Conservation (phyloP, 1,139 yeast genomes). For the Candida glucosophila region DNA sequence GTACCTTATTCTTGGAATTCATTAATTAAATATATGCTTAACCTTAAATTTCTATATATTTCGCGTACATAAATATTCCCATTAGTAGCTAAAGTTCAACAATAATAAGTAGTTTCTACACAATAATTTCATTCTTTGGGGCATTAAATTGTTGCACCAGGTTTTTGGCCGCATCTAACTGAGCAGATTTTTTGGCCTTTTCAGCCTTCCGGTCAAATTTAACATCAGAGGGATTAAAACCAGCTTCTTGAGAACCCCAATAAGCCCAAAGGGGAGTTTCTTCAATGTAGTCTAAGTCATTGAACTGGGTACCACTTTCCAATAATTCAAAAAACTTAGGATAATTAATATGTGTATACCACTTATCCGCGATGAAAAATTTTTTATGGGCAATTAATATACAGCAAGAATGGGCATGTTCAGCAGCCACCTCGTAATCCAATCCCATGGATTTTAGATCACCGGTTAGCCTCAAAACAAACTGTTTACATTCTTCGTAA, state of each 20-base stretch:
- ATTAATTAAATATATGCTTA: no score
- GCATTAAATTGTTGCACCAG: no score
- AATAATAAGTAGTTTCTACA: no score
- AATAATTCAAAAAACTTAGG: slow-evolving; percentile 65
- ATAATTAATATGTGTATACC: slow-evolving; percentile 91
- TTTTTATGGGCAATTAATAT: slow-evolving; percentile 71
- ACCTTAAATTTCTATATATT: background rate
- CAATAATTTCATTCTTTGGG: no score
- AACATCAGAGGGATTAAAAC: slow-evolving; percentile 82
- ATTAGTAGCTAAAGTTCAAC: no score
- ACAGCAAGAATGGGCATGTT: slow-evolving; percentile 94
- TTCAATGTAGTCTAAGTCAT: slow-evolving; percentile 70
- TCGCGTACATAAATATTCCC: background rate
- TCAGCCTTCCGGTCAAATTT: slow-evolving; percentile 63
- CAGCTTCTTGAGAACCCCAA: slow-evolving; percentile 80
- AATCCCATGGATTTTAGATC: slow-evolving; percentile 58
- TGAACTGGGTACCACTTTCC: slow-evolving; percentile 55
- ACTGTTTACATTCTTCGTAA: slow-evolving; percentile 78
- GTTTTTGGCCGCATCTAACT: no score
- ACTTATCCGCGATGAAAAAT: slow-evolving; percentile 60
- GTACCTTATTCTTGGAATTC: no score
- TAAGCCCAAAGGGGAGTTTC: slow-evolving; percentile 89
- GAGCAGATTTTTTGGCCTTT: no score
- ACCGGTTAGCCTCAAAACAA: slow-evolving; percentile 54
- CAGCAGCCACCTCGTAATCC: slow-evolving; percentile 80